These are phyloP conservation scores for Quercus rubra DNA, from an alignment of 306 rosid species.

Conservation along the genomic window DNA sequence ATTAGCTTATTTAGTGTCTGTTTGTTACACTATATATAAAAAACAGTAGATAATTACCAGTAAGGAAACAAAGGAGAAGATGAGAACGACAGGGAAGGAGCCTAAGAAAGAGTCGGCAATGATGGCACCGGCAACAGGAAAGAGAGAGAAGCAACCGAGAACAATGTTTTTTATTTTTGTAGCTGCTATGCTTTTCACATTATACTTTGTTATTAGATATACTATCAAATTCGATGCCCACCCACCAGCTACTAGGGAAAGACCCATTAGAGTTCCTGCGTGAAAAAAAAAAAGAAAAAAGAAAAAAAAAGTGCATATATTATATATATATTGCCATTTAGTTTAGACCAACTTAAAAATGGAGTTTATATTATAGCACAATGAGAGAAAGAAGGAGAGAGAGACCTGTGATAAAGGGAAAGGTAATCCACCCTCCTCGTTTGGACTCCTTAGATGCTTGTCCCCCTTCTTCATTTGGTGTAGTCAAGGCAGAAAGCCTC, in stretches of 20 bases:
- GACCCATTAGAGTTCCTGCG: conserved; percentile 27
- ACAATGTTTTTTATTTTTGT: conserved; percentile 38
- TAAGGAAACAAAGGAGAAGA: conserved; percentile 35
- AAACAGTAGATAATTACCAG: conserved; percentile 11
- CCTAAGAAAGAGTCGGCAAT: conserved; percentile 37
- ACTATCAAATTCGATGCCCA: conserved; percentile 39
- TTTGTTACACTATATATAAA: neutral
- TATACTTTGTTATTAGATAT: conserved; percentile 31
- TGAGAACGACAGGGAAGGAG: conserved; percentile 22
- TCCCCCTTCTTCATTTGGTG: neutral
- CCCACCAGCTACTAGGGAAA: conserved; percentile 25
- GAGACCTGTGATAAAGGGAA: conserved; percentile 43
- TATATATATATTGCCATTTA: neutral
- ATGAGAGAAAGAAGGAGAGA: neutral
- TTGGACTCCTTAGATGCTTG: neutral
- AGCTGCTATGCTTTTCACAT: conserved; percentile 33
- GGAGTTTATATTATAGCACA: neutral
- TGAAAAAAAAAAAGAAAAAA: neutral
- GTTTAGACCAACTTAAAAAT: neutral
- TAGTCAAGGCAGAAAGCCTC: neutral
- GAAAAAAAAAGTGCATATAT: neutral
- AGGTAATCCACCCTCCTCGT: conserved; percentile 44
- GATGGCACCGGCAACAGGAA: conserved; percentile 36
- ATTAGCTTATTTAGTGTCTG: no score
- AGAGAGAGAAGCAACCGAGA: conserved; percentile 23